Evolutionary conservation across 2,329 filamentous ascomycete species (phyloP).

Genomic region (Fusarium abutilonis): DNA sequence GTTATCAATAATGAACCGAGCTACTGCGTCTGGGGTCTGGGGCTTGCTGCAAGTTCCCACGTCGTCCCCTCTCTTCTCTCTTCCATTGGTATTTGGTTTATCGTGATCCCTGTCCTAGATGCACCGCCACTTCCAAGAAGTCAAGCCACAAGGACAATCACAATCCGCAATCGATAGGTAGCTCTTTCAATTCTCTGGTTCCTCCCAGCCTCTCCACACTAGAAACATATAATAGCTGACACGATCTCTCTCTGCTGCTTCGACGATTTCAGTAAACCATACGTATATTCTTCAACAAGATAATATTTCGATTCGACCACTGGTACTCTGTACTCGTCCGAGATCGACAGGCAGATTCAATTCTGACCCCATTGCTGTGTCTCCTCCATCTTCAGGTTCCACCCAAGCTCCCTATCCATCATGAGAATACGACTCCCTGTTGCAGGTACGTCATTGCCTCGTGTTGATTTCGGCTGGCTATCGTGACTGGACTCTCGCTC

Average conservation of each 20-base stretch:
- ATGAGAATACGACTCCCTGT: conserved; percentile 93
- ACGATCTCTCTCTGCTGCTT: conserved; percentile 2
- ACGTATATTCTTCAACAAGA: neutral
- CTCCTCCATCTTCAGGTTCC: conserved; percentile 1
- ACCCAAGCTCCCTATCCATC: conserved; percentile 11
- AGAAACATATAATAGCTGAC: conserved; percentile 9
- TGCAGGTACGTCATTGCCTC: conserved; percentile 70
- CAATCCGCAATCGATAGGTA: conserved; percentile 4
- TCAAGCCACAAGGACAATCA: conserved; percentile 29
- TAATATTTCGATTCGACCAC: neutral
- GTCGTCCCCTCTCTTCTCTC: conserved; percentile 24
- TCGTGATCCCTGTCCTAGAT: conserved; percentile 17
- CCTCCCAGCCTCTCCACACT: conserved; percentile 24
- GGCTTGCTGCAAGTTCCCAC: conserved; percentile 27
- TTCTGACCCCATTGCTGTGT: neutral
- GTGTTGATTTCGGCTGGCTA: conserved; percentile 2
- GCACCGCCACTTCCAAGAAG: conserved; percentile 29
- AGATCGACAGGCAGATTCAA: neutral
- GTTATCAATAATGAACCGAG: conserved; percentile 15
- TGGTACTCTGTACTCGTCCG: neutral
- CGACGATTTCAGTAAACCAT: neutral
- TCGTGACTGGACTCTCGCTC: neutral
- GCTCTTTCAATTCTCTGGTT: conserved; percentile 12
- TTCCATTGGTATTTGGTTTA: conserved; percentile 7
- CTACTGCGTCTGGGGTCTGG: conserved; percentile 13